A percentile compares a stretch with the other conserved stretches of the same genome.
These are phyloP conservation scores for Populus davidiana DNA, from an alignment of 345 rosid genomes.

Conservation along the genomic window DNA sequence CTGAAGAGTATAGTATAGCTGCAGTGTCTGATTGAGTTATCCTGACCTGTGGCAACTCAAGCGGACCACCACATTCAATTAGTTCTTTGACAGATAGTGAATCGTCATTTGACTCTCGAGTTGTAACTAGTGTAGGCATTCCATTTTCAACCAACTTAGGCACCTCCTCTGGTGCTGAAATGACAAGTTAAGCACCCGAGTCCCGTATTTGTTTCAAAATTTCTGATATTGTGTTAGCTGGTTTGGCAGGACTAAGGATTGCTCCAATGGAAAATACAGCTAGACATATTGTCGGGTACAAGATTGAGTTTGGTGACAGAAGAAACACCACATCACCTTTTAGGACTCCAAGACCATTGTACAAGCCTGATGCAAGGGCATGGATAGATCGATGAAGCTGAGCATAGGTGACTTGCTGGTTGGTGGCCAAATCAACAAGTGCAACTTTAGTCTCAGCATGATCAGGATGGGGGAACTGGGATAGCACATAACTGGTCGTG, in stretches of 20 bases:
- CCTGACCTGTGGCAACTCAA: constrained; percentile 15
- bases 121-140: constrained; percentile 34
- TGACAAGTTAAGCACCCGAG: constrained; percentile 48
- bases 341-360: constrained; percentile 40
- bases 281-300: constrained; percentile 48
- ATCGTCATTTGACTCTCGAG: constrained; percentile 3
- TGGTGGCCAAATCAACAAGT: constrained; percentile 41
- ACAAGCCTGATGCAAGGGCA: constrained; percentile 44
- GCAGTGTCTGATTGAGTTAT: constrained; percentile 49
- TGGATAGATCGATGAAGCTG: constrained; percentile 42
- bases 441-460: constrained; percentile 36
- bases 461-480: constrained; percentile 41
- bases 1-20: constrained; percentile 63
- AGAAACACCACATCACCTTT: constrained; percentile 59
- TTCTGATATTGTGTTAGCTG: constrained; percentile 47
- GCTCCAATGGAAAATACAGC: constrained; percentile 57
- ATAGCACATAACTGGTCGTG: constrained; percentile 36
- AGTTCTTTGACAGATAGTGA: constrained; percentile 43
- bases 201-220: constrained; percentile 48
- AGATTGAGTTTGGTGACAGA: constrained; percentile 51
- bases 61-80: constrained; percentile 39
- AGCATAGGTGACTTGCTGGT: constrained; percentile 31
- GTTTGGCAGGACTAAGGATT: constrained; percentile 53
- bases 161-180: constrained; percentile 45
- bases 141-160: constrained; percentile 38